Base-by-base conservation (phyloP, 2,329 filamentous ascomycete genomes). In the Trichophyton equinum region DNA sequence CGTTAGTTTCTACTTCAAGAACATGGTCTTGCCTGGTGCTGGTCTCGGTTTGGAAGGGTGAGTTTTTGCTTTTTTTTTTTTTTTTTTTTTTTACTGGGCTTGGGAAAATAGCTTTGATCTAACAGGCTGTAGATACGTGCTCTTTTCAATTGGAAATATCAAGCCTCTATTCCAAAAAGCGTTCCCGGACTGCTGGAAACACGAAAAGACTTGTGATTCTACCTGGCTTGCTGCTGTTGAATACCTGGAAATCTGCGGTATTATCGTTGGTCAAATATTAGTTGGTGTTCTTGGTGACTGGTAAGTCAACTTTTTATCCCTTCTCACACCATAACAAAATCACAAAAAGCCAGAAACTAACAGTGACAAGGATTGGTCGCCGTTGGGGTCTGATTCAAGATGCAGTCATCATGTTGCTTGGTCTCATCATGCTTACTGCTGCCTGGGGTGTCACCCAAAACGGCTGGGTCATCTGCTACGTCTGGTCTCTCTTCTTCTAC, bases 401-500 rank as follows among this genome's bases (percentile, higher is more conserved):
- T 75, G 92, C 92, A 49, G 73, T 82, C 64, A 91, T 97, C 79
- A 97, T 97, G 92, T 89, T 96, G 67, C 69, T 96, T 67, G 92
- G 92, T 78, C 81, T 97, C 20, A 70, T 96, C 68, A 94, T 96
- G 88, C 82, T 97, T 61, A 95, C 89, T 57, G 89, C 89, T 63
- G 87, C 88, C 25, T 97, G 92, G 92, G 92, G 91, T 64, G 76
- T 87, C 36, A 89, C 83, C 40, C 81, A 95, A 58, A 86, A 97
- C 70, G 91, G 91, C 68, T 97, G 92, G 92, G 88, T 97, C 62
- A 95, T 96, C 70, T 96, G 91, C 81, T 97, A 97, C 73, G 88
- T 87, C 64, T 95, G 89, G 88, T 89, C 89, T 44, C 82, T 97
- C 42, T 96, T 96, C 80, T 89, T 97, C 78, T 94, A 94, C 74